phyloP scores from a whole-genome alignment of 2,329 filamentous ascomycete genomes.

The Pyricularia sp. region DNA sequence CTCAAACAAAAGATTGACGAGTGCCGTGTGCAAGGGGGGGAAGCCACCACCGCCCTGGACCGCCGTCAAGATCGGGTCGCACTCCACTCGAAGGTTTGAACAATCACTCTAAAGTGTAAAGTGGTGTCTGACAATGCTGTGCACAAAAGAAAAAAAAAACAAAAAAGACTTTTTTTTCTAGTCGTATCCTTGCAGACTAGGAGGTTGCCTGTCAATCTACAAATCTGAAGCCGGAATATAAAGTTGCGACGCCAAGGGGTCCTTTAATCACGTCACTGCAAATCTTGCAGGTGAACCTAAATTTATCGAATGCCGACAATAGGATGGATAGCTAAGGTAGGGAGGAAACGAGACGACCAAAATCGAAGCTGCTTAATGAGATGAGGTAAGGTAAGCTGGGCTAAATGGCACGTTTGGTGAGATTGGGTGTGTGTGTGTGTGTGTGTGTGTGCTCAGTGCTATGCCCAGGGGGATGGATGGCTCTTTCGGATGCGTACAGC shows the following conservation, averaged over 20 bases:
- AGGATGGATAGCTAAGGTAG: not conserved
- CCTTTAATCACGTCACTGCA: not conserved
- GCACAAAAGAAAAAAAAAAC: not conserved
- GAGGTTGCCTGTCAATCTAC: not conserved
- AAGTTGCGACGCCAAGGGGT: not conserved
- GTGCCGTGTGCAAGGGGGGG: not conserved
- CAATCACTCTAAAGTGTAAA: not conserved
- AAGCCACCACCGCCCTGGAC: too few species aligned
- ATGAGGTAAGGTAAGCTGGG: not conserved
- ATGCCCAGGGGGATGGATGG: not conserved
- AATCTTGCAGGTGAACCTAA: not conserved
- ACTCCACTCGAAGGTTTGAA: not conserved
- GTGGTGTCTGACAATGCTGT: not conserved
- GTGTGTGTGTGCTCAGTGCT: not conserved
- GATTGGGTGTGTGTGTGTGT: not conserved
- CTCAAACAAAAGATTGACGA: conserved; percentile 1
- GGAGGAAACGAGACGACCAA: not conserved
- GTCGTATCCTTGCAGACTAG: not conserved
- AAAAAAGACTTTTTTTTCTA: too few species aligned
- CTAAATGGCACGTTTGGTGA: not conserved
- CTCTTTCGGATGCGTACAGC: not conserved
- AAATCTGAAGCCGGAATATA: not conserved
- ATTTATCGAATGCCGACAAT: not conserved
- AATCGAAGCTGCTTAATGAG: not conserved
- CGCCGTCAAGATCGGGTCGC: not conserved